Percentiles rank a stretch among this genome's conserved stretches.
These are phyloP conservation scores for Sarcomyxa edulis DNA, from an alignment of 768 basidiomycete genomes.

Conservation along the genomic window DNA sequence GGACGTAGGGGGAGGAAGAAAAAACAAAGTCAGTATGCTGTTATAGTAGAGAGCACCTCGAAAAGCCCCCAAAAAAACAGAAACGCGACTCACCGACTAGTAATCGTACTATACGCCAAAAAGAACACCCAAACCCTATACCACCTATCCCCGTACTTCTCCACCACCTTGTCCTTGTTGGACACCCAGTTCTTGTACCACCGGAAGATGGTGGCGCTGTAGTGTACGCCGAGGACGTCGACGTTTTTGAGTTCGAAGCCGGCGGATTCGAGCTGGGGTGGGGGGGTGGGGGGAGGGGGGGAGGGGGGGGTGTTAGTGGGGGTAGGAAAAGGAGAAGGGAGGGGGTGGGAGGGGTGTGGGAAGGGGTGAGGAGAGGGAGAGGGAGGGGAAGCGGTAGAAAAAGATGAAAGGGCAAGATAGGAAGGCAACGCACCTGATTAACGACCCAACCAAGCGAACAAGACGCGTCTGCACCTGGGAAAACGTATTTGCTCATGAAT, in stretches of 20 bases:
- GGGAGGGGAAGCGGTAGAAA: background rate
- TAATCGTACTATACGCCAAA: conserved; percentile 89
- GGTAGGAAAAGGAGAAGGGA: background rate
- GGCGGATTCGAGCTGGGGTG: conserved; percentile 79
- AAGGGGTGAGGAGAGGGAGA: background rate
- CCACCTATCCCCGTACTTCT: conserved; percentile 86
- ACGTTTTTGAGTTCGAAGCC: conserved; percentile 97
- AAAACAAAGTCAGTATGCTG: background rate
- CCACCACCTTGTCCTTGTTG: conserved; percentile 87
- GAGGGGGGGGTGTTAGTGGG: conserved; percentile 10
- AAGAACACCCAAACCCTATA: conserved; percentile 97
- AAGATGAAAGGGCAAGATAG: too few relatives aligned
- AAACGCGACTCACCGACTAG: conserved; percentile 49
- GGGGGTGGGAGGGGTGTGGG: too few relatives aligned
- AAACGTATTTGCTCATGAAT: conserved; percentile 98
- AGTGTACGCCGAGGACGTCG: conserved; percentile 97
- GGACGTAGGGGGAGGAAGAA: conserved; percentile 5
- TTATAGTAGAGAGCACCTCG: conserved; percentile 2
- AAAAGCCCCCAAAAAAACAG: background rate
- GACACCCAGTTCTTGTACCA: conserved; percentile 98
- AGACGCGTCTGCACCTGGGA: conserved; percentile 97
- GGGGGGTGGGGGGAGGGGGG: too few relatives aligned
- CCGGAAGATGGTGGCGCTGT: conserved; percentile 81
- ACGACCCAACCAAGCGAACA: conserved; percentile 96
- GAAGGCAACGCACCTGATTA: conserved; percentile 38